Evolutionary conservation across 2,329 filamentous ascomycete genomes (phyloP).

Genomic region (Aspergillus neoniger): DNA sequence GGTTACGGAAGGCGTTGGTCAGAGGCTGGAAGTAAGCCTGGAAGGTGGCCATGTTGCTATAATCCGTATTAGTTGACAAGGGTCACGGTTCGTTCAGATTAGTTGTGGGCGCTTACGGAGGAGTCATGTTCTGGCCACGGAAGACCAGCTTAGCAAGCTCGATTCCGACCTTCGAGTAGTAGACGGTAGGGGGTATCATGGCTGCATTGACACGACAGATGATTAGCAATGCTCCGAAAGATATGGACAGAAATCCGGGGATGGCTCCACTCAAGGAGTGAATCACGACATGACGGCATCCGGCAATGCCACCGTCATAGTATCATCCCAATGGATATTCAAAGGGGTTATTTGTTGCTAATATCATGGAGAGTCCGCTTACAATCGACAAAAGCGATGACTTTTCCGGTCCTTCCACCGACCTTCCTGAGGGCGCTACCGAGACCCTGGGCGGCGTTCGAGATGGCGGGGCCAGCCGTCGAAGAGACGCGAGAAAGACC

Average conservation of each 20-base stretch:
- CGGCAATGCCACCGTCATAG: not conserved
- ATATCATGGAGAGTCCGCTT: slow-evolving; percentile 45
- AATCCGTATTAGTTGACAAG: slow-evolving; percentile 18
- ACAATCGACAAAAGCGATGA: slow-evolving; percentile 85
- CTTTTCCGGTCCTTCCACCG: slow-evolving; percentile 78
- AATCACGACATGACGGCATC: not conserved
- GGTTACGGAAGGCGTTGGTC: slow-evolving; percentile 71
- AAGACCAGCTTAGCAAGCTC: slow-evolving; percentile 89
- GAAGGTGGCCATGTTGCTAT: slow-evolving; percentile 76
- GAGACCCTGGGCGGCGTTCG: slow-evolving; percentile 69
- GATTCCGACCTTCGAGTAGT: slow-evolving; percentile 86
- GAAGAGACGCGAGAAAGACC: slow-evolving; percentile 80
- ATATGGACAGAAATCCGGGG: slow-evolving; percentile 3
- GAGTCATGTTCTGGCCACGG: slow-evolving; percentile 84
- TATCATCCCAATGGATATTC: not conserved
- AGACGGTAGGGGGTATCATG: slow-evolving; percentile 80
- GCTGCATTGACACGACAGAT: slow-evolving; percentile 54
- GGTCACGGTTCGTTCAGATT: slow-evolving; percentile 1
- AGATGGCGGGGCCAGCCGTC: slow-evolving; percentile 75
- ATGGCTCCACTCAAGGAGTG: slow-evolving; percentile 6
- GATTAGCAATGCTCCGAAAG: slow-evolving; percentile 25
- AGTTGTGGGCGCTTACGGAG: slow-evolving; percentile 71
- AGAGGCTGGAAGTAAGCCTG: slow-evolving; percentile 81
- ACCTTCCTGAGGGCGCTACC: slow-evolving; percentile 70
- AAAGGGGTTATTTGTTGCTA: not conserved